These are phyloP conservation scores for Termitomyces titanicus DNA, from an alignment of 768 basidiomycete species.

Conservation along the genomic window DNA sequence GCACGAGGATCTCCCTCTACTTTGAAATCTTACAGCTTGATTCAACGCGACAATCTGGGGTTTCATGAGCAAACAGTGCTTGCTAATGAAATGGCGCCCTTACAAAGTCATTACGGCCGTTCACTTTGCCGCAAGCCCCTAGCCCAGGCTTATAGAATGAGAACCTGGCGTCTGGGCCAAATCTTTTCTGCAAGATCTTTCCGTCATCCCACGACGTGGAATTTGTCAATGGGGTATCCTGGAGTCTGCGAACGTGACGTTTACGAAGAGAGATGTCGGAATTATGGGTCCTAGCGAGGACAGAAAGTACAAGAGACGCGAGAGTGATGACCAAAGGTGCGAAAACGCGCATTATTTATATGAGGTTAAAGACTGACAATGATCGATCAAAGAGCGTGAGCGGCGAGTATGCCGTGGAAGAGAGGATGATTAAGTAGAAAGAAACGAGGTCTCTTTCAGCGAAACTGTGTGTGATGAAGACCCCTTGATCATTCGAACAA, in stretches of 20 bases:
- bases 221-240: background rate
- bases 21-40: slow-evolving; percentile 5
- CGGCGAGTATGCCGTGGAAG: slow-evolving; percentile 10
- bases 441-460: background rate
- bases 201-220: background rate
- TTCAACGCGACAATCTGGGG: slow-evolving; percentile 43
- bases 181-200: slow-evolving; percentile 24
- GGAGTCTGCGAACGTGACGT: slow-evolving; percentile 10
- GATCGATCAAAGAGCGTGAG: slow-evolving; percentile 13
- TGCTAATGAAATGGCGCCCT: slow-evolving; percentile 10
- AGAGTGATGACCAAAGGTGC: slow-evolving; percentile 11
- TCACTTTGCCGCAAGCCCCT: slow-evolving; percentile 49
- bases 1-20: background rate
- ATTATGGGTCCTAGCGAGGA: slow-evolving; percentile 10
- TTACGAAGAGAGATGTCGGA: slow-evolving; percentile 1
- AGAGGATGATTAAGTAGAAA: background rate
- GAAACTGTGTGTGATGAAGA: background rate
- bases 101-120: slow-evolving; percentile 38
- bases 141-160: slow-evolving; percentile 29
- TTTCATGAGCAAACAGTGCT: background rate
- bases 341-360: slow-evolving; percentile 15
- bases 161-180: slow-evolving; percentile 22
- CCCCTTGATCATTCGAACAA: background rate
- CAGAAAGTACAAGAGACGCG: slow-evolving; percentile 11
- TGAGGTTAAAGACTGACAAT: slow-evolving; percentile 1